Conservation (phyloP, 1,139 yeast genomes). For the Pichia sp. region DNA sequence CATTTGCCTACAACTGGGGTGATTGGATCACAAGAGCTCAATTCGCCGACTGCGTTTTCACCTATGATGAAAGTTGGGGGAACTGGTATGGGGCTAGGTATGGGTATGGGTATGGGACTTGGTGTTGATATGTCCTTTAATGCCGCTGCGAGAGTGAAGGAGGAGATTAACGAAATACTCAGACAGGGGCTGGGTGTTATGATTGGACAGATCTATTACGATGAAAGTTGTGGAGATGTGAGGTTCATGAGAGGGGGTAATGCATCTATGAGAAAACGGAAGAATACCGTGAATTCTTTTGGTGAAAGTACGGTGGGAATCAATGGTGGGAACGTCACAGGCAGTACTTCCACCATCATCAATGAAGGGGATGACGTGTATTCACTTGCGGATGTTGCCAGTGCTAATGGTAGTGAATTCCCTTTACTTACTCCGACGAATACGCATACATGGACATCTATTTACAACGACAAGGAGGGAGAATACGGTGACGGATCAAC, state of each 20-base stretch:
- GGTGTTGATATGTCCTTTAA: conserved; percentile 4
- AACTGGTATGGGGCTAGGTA: too few relatives aligned
- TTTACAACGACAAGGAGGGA: too few relatives aligned
- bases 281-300: conserved; percentile 11
- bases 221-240: conserved; percentile 18
- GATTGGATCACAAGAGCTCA: conserved; percentile 14
- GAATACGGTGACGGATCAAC: too few relatives aligned
- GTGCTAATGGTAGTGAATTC: too few relatives aligned
- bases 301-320: too few relatives aligned
- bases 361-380: too few relatives aligned
- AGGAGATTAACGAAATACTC: conserved; percentile 23
- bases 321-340: too few relatives aligned
- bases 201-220: conserved; percentile 21
- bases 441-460: too few relatives aligned
- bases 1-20: conserved; percentile 18
- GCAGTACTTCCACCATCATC: too few relatives aligned
- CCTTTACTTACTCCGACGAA: too few relatives aligned
- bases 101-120: too few relatives aligned
- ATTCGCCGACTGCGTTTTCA: conserved; percentile 17
- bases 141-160: conserved; percentile 15
- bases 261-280: conserved; percentile 9
- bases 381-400: too few relatives aligned
- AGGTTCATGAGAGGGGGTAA: conserved; percentile 15
- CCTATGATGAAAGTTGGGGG: conserved; percentile 13
- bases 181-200: conserved; percentile 22